phyloP scores from a whole-genome alignment of 163 green algal species.

The Prototheca cutis region DNA sequence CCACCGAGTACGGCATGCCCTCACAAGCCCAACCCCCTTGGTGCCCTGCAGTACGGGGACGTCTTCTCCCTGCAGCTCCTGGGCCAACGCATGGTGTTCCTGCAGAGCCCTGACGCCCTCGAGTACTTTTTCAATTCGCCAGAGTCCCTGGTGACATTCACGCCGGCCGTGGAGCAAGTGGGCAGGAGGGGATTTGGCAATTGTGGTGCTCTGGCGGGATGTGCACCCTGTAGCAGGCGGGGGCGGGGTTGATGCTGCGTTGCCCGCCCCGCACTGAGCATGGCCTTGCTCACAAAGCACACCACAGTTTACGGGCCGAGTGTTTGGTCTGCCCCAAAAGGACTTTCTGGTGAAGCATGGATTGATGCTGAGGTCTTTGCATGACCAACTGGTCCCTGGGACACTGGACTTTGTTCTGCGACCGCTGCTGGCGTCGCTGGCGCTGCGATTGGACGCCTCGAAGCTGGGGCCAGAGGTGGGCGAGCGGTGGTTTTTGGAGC shows the following conservation, averaged over 20 bases:
- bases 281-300: no score
- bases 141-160: slow-evolving; percentile 34
- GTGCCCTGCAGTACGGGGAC: slow-evolving; percentile 23
- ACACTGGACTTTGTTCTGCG: background rate
- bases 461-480: background rate
- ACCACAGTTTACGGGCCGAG: slow-evolving; percentile 42
- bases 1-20: no score
- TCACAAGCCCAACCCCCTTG: no score
- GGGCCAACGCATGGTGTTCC: slow-evolving; percentile 32
- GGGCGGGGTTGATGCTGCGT: background rate
- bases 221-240: background rate
- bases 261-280: no score
- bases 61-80: slow-evolving; percentile 30
- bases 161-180: slow-evolving; percentile 35
- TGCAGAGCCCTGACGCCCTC: slow-evolving; percentile 27
- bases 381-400: background rate
- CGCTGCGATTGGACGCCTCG: background rate
- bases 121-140: slow-evolving; percentile 34
- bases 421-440: background rate
- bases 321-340: slow-evolving; percentile 31
- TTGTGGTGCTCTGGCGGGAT: background rate
- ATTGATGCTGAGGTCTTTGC: background rate
- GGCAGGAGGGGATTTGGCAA: background rate
- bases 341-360: slow-evolving; percentile 6
- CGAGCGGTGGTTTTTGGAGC: background rate